A percentile compares a stretch with the other conserved stretches of the same genome.
phyloP scores from a whole-genome alignment of 768 basidiomycete genomes.

The Tricholoma flavovirens region DNA sequence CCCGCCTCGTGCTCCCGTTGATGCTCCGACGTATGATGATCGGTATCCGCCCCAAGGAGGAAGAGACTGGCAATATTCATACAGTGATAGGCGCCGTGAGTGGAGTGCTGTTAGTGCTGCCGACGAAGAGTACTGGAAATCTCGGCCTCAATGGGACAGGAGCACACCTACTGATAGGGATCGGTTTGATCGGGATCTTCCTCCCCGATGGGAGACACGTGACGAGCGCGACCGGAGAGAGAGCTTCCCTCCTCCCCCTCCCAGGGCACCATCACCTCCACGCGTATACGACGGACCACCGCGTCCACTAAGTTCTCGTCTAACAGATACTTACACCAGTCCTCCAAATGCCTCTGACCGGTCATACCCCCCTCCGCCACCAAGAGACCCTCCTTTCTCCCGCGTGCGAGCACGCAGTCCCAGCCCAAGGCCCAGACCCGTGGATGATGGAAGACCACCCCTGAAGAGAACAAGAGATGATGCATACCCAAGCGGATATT shows the following conservation, averaged over 20 bases:
- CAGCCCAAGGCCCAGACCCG: constrained; percentile 27
- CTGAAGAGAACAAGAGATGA: constrained; percentile 44
- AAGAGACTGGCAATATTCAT: constrained; percentile 26
- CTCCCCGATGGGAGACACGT: constrained; percentile 35
- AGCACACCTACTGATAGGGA: constrained; percentile 28
- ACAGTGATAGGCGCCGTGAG: constrained; percentile 21
- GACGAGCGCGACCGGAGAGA: constrained; percentile 34
- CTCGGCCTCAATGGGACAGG: constrained; percentile 31
- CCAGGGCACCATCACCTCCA: constrained; percentile 15
- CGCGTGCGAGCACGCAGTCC: constrained; percentile 43
- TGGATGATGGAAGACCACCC: constrained; percentile 40
- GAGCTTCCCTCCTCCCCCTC: constrained; percentile 13
- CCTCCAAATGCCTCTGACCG: constrained; percentile 9
- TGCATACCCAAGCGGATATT: constrained; percentile 25
- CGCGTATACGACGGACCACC: constrained; percentile 13
- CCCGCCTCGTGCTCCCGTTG: constrained; percentile 21
- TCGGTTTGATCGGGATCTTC: constrained; percentile 32
- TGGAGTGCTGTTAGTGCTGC: constrained; percentile 19
- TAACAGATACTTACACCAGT: constrained; percentile 13
- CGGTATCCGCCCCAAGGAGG: constrained; percentile 20
- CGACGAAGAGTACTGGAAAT: constrained; percentile 37
- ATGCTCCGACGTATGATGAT: constrained; percentile 25
- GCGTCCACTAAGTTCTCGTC: constrained; percentile 13
- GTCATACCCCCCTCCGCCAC: constrained; percentile 9
- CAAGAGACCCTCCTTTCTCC: constrained; percentile 20